A percentile compares a stretch with the other conserved stretches of the same genome.
phyloP scores from a whole-genome alignment of 2,329 filamentous ascomycete genomes.

The Aspergillus fischeri region DNA sequence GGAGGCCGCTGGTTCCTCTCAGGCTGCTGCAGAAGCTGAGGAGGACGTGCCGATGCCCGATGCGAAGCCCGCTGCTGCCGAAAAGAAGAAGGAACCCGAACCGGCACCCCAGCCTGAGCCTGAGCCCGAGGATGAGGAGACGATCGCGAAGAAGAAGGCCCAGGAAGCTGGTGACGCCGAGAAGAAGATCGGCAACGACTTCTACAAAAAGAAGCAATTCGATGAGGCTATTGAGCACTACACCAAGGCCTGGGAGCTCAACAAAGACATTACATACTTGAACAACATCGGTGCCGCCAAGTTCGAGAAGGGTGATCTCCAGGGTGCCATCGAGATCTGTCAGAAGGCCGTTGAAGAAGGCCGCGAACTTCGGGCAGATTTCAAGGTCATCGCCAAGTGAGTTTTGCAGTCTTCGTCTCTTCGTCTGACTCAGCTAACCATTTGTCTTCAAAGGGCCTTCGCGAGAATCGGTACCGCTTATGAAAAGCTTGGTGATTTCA shows the following conservation, averaged over 20 bases:
- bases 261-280: conserved; percentile 96
- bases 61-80: conserved; percentile 46
- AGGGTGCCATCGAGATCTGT: conserved; percentile 81
- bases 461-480: conserved; percentile 91
- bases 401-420: conserved; percentile 4
- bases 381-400: conserved; percentile 94
- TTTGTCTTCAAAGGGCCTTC: conserved; percentile 56
- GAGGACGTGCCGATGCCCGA: conserved; percentile 79
- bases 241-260: conserved; percentile 84
- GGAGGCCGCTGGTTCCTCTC: conserved; percentile 41
- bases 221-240: conserved; percentile 94
- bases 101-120: conserved; percentile 62
- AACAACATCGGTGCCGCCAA: conserved; percentile 94
- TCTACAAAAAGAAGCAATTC: conserved; percentile 98
- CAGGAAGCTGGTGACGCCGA: conserved; percentile 92
- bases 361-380: conserved; percentile 84
- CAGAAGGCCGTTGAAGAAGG: conserved; percentile 86
- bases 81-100: conserved; percentile 55
- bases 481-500: conserved; percentile 79
- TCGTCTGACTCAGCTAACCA: conserved; percentile 9
- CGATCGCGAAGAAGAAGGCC: conserved; percentile 76
- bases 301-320: conserved; percentile 93
- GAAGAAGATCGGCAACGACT: conserved; percentile 88
- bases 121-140: conserved; percentile 75
- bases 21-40: conserved; percentile 50